Percentiles rank a stretch among this genome's conserved stretches.
These are phyloP conservation scores for Liriodendron chinense DNA, from an alignment of 164 flowering plant genomes.

Conservation along the genomic window DNA sequence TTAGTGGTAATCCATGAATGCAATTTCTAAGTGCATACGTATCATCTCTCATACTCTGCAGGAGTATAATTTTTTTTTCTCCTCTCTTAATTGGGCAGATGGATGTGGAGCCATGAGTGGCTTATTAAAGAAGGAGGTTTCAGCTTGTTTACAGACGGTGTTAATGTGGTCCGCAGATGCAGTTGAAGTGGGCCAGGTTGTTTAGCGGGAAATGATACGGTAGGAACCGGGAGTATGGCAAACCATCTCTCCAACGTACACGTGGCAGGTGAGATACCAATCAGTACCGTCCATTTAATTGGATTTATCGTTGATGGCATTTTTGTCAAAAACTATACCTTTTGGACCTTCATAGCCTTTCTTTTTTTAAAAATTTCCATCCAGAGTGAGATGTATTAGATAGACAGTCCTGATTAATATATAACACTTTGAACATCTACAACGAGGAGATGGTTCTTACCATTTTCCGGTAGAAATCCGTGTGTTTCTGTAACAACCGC, in stretches of 20 bases:
- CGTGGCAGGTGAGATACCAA: background rate
- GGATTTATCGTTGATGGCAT: background rate
- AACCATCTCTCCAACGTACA: background rate
- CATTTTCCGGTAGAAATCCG: no score
- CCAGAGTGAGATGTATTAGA: no score
- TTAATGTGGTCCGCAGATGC: background rate
- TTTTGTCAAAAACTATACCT: background rate
- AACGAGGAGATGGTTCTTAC: no score
- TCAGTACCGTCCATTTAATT: background rate
- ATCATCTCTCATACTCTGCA: background rate
- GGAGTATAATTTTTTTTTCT: background rate
- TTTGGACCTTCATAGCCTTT: no score
- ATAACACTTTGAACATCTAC: no score
- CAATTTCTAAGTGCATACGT: background rate
- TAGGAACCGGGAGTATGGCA: background rate
- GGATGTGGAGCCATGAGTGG: background rate
- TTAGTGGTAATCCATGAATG: background rate
- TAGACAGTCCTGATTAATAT: no score
- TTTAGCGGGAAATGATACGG: no score
- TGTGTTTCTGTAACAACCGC: no score
- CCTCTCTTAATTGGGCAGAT: background rate
- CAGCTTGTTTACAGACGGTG: background rate
- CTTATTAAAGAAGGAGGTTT: background rate
- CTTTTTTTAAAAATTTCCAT: no score
- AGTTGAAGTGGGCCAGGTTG: background rate